Percentiles rank a stretch among this genome's conserved stretches.
Conservation (phyloP, 1,139 yeast genomes). For the Candida albicans region DNA sequence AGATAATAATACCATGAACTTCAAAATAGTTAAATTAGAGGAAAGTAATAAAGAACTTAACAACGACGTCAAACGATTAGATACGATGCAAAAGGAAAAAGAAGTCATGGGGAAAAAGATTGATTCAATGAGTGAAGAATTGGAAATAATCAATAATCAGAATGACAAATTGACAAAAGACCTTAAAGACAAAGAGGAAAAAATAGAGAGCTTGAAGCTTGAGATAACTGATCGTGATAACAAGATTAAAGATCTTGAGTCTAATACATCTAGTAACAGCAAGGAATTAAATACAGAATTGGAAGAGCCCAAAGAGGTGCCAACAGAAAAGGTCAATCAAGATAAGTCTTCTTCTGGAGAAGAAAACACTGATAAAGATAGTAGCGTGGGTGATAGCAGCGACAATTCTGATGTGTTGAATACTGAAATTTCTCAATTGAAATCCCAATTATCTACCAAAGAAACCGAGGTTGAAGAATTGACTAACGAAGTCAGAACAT, state of each 20-base stretch:
- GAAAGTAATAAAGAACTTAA: conserved; percentile 21
- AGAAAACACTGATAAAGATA: conserved; percentile 4
- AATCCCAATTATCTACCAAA: conserved; percentile 2
- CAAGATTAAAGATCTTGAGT: conserved; percentile 6
- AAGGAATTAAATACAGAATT: neutral
- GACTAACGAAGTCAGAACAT: conserved; percentile 12
- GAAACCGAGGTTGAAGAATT: conserved; percentile 21
- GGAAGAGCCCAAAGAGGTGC: conserved; percentile 1
- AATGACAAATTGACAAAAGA: conserved; percentile 16
- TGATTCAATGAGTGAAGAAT: conserved; percentile 2
- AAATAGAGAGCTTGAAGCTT: conserved; percentile 16
- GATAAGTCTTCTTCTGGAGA: no score
- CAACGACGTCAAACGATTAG: conserved; percentile 8
- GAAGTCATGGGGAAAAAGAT: conserved; percentile 13
- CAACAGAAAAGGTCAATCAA: neutral
- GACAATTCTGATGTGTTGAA: conserved; percentile 14
- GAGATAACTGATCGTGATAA: conserved; percentile 5
- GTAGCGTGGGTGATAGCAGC: conserved; percentile 15
- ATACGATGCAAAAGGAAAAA: conserved; percentile 13
- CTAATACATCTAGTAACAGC: neutral
- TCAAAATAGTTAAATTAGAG: conserved; percentile 16
- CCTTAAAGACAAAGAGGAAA: conserved; percentile 16
- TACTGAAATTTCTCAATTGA: conserved; percentile 1
- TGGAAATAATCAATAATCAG: conserved; percentile 12
- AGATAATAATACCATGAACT: conserved; percentile 25